Conservation (phyloP, 768 basidiomycete genomes). For the Suillus hirtellus region DNA sequence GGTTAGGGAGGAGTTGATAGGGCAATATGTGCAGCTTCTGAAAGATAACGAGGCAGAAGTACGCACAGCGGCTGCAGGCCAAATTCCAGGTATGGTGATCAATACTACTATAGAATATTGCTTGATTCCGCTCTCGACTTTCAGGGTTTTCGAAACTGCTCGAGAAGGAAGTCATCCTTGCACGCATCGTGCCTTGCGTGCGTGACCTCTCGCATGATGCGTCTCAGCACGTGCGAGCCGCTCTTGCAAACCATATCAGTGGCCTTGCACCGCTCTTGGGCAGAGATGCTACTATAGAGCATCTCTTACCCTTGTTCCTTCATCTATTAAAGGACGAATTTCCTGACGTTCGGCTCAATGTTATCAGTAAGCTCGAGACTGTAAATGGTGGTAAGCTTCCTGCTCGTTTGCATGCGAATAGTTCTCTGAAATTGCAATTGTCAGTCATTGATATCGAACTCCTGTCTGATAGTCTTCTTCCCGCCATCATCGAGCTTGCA, state of each 20-base stretch:
- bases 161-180: constrained; percentile 91
- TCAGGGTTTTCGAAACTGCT: constrained; percentile 92
- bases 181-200: constrained; percentile 91
- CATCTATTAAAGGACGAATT: constrained; percentile 98
- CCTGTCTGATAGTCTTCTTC: constrained; percentile 90
- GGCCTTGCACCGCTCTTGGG: constrained; percentile 94
- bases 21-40: constrained; percentile 88
- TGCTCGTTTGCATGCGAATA: constrained; percentile 3
- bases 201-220: constrained; percentile 90
- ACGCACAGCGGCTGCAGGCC: constrained; percentile 91
- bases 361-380: constrained; percentile 97
- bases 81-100: constrained; percentile 80
- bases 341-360: constrained; percentile 94
- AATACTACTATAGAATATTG: constrained; percentile 2
- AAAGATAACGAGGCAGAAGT: constrained; percentile 99
- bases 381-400: constrained; percentile 77
- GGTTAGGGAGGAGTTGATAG: constrained; percentile 90
- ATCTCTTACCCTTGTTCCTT: constrained; percentile 94
- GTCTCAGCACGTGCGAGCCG: constrained; percentile 96
- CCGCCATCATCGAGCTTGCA: constrained; percentile 96
- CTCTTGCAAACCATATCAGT: constrained; percentile 93
- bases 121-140: constrained; percentile 15
- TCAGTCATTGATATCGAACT: constrained; percentile 97
- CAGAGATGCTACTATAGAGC: constrained; percentile 91
- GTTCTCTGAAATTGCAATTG: constrained; percentile 13